Evolutionary conservation across 2,329 filamentous ascomycete genomes (phyloP).

Genomic region (Allantophomopsis lycopodina): DNA sequence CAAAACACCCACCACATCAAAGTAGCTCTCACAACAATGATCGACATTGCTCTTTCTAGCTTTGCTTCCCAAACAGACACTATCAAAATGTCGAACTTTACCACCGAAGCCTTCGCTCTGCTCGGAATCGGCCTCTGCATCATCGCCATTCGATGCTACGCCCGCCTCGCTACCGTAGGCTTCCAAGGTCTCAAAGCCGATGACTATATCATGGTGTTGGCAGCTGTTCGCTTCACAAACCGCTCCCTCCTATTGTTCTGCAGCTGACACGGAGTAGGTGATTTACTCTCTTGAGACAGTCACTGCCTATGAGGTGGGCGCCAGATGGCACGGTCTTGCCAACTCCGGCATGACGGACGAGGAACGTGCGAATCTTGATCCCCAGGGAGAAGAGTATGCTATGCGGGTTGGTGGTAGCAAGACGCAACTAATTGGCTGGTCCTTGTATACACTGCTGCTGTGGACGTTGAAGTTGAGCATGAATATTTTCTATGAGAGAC

Average conservation of each 20-base stretch:
- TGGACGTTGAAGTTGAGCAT: slow-evolving; percentile 40
- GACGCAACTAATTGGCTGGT: slow-evolving; percentile 38
- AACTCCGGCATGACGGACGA: slow-evolving; percentile 41
- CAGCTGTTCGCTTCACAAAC: slow-evolving; percentile 24
- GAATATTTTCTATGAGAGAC: slow-evolving; percentile 38
- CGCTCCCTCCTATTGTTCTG: not conserved
- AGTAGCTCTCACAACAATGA: too few relatives aligned
- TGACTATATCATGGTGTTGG: slow-evolving; percentile 43
- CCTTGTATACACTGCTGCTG: slow-evolving; percentile 34
- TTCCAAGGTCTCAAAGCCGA: slow-evolving; percentile 35
- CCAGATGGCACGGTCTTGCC: slow-evolving; percentile 32
- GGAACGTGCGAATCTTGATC: slow-evolving; percentile 28
- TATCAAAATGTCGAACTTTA: slow-evolving; percentile 14
- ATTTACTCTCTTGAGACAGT: slow-evolving; percentile 35
- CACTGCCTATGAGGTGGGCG: slow-evolving; percentile 32
- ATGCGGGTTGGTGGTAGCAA: slow-evolving; percentile 37
- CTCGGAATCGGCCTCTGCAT: slow-evolving; percentile 32
- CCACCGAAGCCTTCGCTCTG: slow-evolving; percentile 32
- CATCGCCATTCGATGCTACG: slow-evolving; percentile 32
- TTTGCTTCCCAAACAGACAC: too few relatives aligned
- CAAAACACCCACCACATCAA: too few relatives aligned
- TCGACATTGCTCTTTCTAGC: too few relatives aligned
- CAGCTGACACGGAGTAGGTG: slow-evolving; percentile 18
- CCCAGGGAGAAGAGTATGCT: slow-evolving; percentile 28
- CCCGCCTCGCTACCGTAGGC: slow-evolving; percentile 32